Percentiles rank a stretch among this genome's conserved stretches.
Evolutionary conservation across 306 rosid genomes (phyloP).

Genomic region (Cicer bijugum): DNA sequence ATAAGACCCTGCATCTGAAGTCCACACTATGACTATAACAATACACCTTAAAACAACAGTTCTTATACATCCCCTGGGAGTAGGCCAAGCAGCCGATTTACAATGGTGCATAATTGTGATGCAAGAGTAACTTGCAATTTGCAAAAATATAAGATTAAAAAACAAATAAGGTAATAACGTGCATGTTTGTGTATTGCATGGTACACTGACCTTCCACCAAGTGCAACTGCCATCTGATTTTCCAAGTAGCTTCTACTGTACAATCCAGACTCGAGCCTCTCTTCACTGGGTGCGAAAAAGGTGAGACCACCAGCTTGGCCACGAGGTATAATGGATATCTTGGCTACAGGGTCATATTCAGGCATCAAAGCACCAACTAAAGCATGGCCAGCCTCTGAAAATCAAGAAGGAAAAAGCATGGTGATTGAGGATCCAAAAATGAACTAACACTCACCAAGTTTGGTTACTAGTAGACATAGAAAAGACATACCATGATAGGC

Average conservation of each 20-base stretch:
- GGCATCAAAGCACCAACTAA: constrained; percentile 63
- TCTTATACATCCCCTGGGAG: too few relatives aligned
- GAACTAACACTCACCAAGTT: not conserved
- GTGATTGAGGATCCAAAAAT: not conserved
- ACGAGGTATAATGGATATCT: constrained; percentile 96
- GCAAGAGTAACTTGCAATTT: constrained; percentile 1
- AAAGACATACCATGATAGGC: constrained; percentile 57
- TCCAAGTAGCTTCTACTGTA: constrained; percentile 99
- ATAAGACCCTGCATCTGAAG: constrained; percentile 6
- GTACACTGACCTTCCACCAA: constrained; percentile 63
- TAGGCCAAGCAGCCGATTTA: too few relatives aligned
- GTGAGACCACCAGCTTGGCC: constrained; percentile 72
- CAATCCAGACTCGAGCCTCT: constrained; percentile 63
- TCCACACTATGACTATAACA: not conserved
- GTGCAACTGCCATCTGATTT: constrained; percentile 99
- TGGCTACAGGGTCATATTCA: constrained; percentile 77
- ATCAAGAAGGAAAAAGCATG: not conserved
- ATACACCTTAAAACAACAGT: not conserved
- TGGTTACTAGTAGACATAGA: not conserved
- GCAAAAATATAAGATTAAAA: constrained; percentile 11
- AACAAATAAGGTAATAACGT: constrained; percentile 18
- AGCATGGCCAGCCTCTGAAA: constrained; percentile 97
- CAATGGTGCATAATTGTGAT: not conserved
- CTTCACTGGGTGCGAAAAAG: constrained; percentile 61
- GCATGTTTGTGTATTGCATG: not conserved